Percentiles rank a stretch among this genome's conserved stretches.
phyloP scores from a whole-genome alignment of 352 stramenopile species.

The Phytopythium mirpurense region DNA sequence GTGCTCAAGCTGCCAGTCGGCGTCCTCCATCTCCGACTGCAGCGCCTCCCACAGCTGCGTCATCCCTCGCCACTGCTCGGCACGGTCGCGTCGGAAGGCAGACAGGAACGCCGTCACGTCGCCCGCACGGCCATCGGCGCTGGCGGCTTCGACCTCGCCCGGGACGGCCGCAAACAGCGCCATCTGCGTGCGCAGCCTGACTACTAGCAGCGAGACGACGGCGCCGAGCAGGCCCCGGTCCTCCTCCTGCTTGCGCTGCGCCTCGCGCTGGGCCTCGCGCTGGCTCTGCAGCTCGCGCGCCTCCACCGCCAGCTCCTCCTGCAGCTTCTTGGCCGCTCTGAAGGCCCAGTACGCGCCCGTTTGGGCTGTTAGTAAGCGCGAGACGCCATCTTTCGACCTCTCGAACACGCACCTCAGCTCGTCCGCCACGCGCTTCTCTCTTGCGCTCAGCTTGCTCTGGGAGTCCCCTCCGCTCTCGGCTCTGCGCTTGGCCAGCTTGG shows the following conservation, averaged over 20 bases:
- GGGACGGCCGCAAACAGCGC: slow-evolving; percentile 34
- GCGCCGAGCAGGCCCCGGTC: slow-evolving; percentile 41
- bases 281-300: slow-evolving; percentile 26
- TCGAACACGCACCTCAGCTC: slow-evolving; percentile 59
- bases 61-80: slow-evolving; percentile 34
- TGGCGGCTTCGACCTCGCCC: slow-evolving; percentile 4
- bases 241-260: slow-evolving; percentile 18
- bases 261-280: slow-evolving; percentile 8
- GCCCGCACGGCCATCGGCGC: neutral
- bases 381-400: no score
- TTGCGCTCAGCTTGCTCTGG: slow-evolving; percentile 17
- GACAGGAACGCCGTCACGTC: slow-evolving; percentile 21
- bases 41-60: slow-evolving; percentile 42
- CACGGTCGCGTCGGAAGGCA: slow-evolving; percentile 21
- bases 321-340: slow-evolving; percentile 42
- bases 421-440: slow-evolving; percentile 30
- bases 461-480: neutral
- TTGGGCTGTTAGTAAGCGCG: no score
- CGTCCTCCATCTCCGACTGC: slow-evolving; percentile 35
- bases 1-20: slow-evolving; percentile 61
- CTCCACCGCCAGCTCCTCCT: slow-evolving; percentile 23
- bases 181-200: slow-evolving; percentile 40
- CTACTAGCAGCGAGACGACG: slow-evolving; percentile 36
- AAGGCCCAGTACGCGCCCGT: no score
- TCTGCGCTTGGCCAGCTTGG: slow-evolving; percentile 20